phyloP scores from a whole-genome alignment of 257 asterid genomes.

The Cynanchum wilfordii region DNA sequence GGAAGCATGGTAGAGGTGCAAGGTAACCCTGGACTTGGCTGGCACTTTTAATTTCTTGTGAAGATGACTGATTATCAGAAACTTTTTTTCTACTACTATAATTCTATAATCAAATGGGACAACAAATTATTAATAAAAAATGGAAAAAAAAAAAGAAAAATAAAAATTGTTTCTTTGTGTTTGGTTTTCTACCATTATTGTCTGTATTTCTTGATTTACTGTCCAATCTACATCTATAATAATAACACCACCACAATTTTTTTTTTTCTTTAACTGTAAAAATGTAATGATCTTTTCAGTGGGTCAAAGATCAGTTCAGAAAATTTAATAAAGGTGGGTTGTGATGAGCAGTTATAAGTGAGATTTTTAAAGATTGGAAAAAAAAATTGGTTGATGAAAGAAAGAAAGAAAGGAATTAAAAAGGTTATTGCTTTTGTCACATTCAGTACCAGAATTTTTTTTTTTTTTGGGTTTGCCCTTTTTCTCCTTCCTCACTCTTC shows the following conservation, averaged over 20 bases:
- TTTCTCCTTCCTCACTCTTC: not conserved
- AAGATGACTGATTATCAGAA: conserved; percentile 36
- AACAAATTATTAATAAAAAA: not conserved
- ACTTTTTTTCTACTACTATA: not conserved
- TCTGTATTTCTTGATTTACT: conserved; percentile 1
- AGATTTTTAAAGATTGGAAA: not conserved
- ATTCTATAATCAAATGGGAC: conserved; percentile 6
- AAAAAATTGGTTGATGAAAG: not conserved
- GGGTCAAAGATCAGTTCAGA: conserved; percentile 10
- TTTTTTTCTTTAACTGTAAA: not conserved
- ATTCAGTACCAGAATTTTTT: conserved; percentile 4
- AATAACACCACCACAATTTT: not conserved
- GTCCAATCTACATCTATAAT: not conserved
- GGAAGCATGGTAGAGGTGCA: conserved; percentile 48
- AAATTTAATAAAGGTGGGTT: conserved; percentile 1
- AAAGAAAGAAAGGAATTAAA: not conserved
- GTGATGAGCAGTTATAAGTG: conserved; percentile 10
- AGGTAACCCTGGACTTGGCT: conserved; percentile 33
- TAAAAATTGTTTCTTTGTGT: not conserved
- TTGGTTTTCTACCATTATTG: not conserved
- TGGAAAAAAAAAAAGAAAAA: not conserved
- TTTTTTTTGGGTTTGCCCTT: no score
- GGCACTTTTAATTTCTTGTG: conserved; percentile 36
- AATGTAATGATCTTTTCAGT: not conserved
- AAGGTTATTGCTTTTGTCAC: conserved; percentile 17